Evolutionary conservation across 352 stramenopile species (phyloP), one percentile per base, ranked within the genome.

Genomic region (Blastocystis sp.): DNA sequence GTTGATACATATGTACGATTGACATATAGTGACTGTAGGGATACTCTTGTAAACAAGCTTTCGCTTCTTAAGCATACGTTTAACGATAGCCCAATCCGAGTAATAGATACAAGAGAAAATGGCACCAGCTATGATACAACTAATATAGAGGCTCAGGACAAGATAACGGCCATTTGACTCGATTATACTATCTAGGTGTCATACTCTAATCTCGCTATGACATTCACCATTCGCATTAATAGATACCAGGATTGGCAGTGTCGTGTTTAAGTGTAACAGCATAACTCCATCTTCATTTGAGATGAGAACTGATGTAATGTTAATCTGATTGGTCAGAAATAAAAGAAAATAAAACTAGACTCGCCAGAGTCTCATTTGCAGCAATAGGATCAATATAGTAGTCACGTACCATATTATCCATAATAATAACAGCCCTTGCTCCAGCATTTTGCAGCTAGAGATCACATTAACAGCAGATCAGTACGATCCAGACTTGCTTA

Each of bases 371-470:
- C 3, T 15, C n/a, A n/a, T 77, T 77, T 26, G 3, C 23, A 23
- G 66, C 15, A 23, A 45, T 5, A 34, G 43, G 5, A n/a, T 29
- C 66, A 61, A 77, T 20, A 77, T 77, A 11, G 20, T 59, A 39
- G 18, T 77, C 66, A 34, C 66, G 26, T 59, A 37, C 43, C 7
- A 55, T 45, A 53, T 77, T 77, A 55, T 77, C 66, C 66, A 77
- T 77, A 15, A 77, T n/a, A n/a, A 77, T 34, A 34, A 77, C 50
- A 8, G 66, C 43, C 5, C 6, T 47, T 0, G 39, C 66, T 7
- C 66, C 66, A n/a, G 66, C 66, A n/a, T 53, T 55, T 7, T 77
- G 2, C 20, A 53, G 5, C 66, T 77, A 77, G 1, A 55, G 20
- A n/a, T 77, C 0, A 77, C 26, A n/a, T 6, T 59, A 53, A 37